Evolutionary conservation across 345 rosid species (phyloP).

Genomic region (Conringia planisiliqua): DNA sequence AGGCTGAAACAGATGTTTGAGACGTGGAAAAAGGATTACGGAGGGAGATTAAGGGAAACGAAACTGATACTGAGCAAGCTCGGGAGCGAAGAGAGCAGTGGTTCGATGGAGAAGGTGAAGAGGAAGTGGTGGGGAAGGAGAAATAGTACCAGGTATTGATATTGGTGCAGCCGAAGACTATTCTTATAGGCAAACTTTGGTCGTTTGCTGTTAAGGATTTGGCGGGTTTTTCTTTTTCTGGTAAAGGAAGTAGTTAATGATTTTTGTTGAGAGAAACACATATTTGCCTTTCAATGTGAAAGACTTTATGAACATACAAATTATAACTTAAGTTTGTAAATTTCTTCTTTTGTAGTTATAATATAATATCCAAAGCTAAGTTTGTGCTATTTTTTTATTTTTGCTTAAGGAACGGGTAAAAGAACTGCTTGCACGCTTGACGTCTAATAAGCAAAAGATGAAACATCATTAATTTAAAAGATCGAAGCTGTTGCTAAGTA

Average conservation of each 20-base stretch:
- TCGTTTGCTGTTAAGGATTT: slow-evolving; percentile 32
- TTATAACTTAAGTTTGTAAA: slow-evolving; percentile 22
- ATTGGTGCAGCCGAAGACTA: neutral
- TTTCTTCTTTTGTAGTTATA: neutral
- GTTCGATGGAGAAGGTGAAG: slow-evolving; percentile 61
- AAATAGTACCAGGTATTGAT: slow-evolving; percentile 74
- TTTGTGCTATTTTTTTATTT: neutral
- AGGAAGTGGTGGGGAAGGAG: slow-evolving; percentile 98
- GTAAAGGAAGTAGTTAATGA: slow-evolving; percentile 13
- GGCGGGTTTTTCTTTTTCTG: neutral
- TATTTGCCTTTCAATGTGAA: slow-evolving; percentile 6
- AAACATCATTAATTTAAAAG: neutral
- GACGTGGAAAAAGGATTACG: slow-evolving; percentile 96
- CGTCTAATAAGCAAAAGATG: neutral
- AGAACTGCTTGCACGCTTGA: slow-evolving; percentile 10
- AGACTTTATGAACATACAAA: slow-evolving; percentile 7
- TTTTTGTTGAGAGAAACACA: slow-evolving; percentile 4
- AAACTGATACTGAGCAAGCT: slow-evolving; percentile 83
- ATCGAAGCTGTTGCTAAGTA: neutral
- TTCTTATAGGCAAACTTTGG: slow-evolving; percentile 31
- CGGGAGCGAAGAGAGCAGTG: slow-evolving; percentile 71
- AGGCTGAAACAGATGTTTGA: slow-evolving; percentile 95
- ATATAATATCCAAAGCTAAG: neutral
- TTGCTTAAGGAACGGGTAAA: slow-evolving; percentile 2
- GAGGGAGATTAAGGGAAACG: slow-evolving; percentile 74